These are phyloP conservation scores for Rachicladosporium sp. DNA, from an alignment of 2,329 filamentous ascomycete genomes.

Conservation along the genomic window DNA sequence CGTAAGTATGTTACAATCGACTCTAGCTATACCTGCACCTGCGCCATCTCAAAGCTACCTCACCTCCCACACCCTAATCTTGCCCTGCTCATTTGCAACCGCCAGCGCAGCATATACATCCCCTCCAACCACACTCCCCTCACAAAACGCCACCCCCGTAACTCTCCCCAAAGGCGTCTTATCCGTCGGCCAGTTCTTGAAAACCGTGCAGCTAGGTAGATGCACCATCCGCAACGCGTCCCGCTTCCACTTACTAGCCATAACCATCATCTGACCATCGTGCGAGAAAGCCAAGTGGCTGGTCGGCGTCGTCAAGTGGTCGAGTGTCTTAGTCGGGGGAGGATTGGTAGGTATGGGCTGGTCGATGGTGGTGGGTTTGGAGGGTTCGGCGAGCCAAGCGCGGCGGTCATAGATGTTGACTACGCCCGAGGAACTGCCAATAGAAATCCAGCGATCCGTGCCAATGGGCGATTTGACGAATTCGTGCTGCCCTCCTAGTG, in stretches of 20 bases:
- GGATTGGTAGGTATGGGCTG: slow-evolving; percentile 49
- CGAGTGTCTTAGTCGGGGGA: slow-evolving; percentile 59
- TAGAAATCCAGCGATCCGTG: slow-evolving; percentile 75
- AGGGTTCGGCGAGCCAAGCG: slow-evolving; percentile 34
- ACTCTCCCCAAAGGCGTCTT: slow-evolving; percentile 80
- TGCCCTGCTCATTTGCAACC: slow-evolving; percentile 79
- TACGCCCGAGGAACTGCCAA: slow-evolving; percentile 77
- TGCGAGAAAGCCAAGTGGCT: slow-evolving; percentile 70
- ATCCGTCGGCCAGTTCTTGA: slow-evolving; percentile 90
- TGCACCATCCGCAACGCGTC: slow-evolving; percentile 82
- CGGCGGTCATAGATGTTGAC: slow-evolving; percentile 86
- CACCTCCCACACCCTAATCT: slow-evolving; percentile 86
- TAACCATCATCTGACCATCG: slow-evolving; percentile 79
- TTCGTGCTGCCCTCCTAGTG: slow-evolving; percentile 55
- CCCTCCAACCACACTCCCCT: slow-evolving; percentile 22
- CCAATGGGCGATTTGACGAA: slow-evolving; percentile 49
- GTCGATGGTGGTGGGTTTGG: slow-evolving; percentile 6
- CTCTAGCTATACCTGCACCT: not conserved
- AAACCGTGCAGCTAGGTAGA: slow-evolving; percentile 83
- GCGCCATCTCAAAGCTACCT: slow-evolving; percentile 10
- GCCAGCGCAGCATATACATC: slow-evolving; percentile 49
- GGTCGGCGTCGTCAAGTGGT: slow-evolving; percentile 78
- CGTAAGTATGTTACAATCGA: no score
- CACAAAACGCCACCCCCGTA: slow-evolving; percentile 41
- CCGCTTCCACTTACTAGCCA: slow-evolving; percentile 76